Conservation (phyloP, 768 basidiomycete species). For the Suillus clintonianus region DNA sequence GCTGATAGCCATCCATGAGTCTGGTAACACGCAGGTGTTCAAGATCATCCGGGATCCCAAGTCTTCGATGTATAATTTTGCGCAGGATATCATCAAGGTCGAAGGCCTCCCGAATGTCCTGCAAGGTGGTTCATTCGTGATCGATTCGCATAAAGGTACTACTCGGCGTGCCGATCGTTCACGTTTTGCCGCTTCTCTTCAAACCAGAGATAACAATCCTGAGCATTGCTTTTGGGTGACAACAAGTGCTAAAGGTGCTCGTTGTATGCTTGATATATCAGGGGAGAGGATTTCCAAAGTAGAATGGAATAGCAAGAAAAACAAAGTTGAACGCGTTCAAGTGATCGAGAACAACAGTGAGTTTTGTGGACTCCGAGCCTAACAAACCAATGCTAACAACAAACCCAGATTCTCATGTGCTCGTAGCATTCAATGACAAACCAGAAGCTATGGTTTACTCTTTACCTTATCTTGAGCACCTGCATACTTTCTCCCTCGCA, state of each 20-base stretch:
- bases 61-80: conserved; percentile 38
- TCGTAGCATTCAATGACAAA: conserved; percentile 57
- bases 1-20: conserved; percentile 59
- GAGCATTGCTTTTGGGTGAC: conserved; percentile 47
- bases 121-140: conserved; percentile 49
- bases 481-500: conserved; percentile 46
- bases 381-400: background rate
- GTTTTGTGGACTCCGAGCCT: conserved; percentile 14
- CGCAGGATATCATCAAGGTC: conserved; percentile 33
- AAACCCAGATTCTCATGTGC: conserved; percentile 47
- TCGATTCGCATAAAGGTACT: conserved; percentile 56
- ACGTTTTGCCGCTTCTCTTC: conserved; percentile 39
- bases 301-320: conserved; percentile 61
- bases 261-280: conserved; percentile 55
- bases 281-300: conserved; percentile 68
- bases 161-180: conserved; percentile 44
- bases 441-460: conserved; percentile 57
- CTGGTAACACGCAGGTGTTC: conserved; percentile 62
- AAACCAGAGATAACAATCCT: conserved; percentile 21
- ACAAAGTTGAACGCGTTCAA: conserved; percentile 50
- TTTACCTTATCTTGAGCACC: conserved; percentile 59
- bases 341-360: conserved; percentile 65
- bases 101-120: conserved; percentile 50
- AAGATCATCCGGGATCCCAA: conserved; percentile 43
- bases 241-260: conserved; percentile 59